phyloP scores from a whole-genome alignment of 2,329 filamentous ascomycete genomes.

The Aspergillus quadricinctus region DNA sequence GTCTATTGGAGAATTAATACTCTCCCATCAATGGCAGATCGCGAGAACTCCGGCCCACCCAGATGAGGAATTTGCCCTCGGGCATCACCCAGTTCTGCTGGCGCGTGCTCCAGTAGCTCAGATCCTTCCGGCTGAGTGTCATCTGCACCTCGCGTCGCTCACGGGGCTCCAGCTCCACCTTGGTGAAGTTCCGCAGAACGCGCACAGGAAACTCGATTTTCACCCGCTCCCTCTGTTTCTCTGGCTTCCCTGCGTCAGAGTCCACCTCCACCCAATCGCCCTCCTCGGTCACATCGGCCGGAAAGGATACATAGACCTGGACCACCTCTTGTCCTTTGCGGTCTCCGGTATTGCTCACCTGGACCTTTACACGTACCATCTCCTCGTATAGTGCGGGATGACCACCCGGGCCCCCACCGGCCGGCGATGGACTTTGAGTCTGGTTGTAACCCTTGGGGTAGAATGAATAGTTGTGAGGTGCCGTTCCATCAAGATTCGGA shows the following conservation, averaged over 20 bases:
- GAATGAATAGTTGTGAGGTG: slow-evolving; percentile 36
- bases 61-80: slow-evolving; percentile 33
- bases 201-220: slow-evolving; percentile 60
- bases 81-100: slow-evolving; percentile 67
- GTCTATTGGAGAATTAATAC: slow-evolving; percentile 15
- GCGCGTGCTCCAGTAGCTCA: slow-evolving; percentile 68
- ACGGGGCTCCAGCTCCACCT: slow-evolving; percentile 56
- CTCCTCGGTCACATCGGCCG: slow-evolving; percentile 32
- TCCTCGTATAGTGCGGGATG: slow-evolving; percentile 48
- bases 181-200: slow-evolving; percentile 67
- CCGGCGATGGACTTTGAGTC: slow-evolving; percentile 51
- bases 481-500: slow-evolving; percentile 46
- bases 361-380: slow-evolving; percentile 44
- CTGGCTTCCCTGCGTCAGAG: neutral
- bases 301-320: slow-evolving; percentile 66
- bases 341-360: slow-evolving; percentile 47
- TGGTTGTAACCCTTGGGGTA: slow-evolving; percentile 56
- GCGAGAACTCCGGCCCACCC: slow-evolving; percentile 34
- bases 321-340: slow-evolving; percentile 49
- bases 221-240: slow-evolving; percentile 27
- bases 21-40: slow-evolving; percentile 29
- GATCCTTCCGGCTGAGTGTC: slow-evolving; percentile 60
- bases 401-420: slow-evolving; percentile 59
- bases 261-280: slow-evolving; percentile 10
- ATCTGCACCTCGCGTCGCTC: slow-evolving; percentile 54